A percentile compares a stretch with the other conserved stretches of the same genome.
These are phyloP conservation scores for Lachancea sp. DNA, from an alignment of 805 yeast species.

Conservation along the genomic window DNA sequence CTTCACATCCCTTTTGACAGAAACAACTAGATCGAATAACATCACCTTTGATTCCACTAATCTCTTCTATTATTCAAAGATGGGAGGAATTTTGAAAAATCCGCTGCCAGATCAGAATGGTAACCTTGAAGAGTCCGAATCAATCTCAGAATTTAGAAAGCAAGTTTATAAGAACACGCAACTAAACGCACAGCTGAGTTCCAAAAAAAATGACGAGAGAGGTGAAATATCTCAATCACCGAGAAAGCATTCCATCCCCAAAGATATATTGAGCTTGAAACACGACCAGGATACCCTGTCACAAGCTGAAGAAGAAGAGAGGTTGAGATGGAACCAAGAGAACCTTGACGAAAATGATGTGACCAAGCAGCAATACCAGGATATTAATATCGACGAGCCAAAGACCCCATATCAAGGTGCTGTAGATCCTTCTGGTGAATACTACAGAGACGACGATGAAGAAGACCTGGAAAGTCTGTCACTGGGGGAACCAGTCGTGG, in stretches of 20 bases:
- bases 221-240: slow-evolving; percentile 8
- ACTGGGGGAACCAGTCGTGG: slow-evolving; percentile 51
- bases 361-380: slow-evolving; percentile 60
- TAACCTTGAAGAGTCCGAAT: slow-evolving; percentile 24
- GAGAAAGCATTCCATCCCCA: slow-evolving; percentile 22
- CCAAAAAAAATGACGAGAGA: slow-evolving; percentile 14
- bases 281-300: slow-evolving; percentile 15
- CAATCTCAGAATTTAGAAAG: slow-evolving; percentile 44
- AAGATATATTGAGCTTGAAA: slow-evolving; percentile 30
- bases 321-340: slow-evolving; percentile 78
- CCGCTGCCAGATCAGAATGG: slow-evolving; percentile 31
- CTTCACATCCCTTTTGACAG: too few species aligned
- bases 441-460: slow-evolving; percentile 65
- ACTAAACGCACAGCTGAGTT: slow-evolving; percentile 54
- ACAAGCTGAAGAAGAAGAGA: slow-evolving; percentile 32
- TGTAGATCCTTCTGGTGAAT: slow-evolving; percentile 73
- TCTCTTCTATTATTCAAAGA: slow-evolving; percentile 5
- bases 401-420: slow-evolving; percentile 95
- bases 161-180: slow-evolving; percentile 76
- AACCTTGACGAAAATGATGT: slow-evolving; percentile 55
- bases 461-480: slow-evolving; percentile 48
- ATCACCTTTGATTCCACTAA: too few species aligned
- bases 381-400: slow-evolving; percentile 72
- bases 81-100: slow-evolving; percentile 52
- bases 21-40: too few species aligned